These are phyloP conservation scores for Coemansia sp. DNA, from an alignment of 192 early-diverging fungal genomes.

Conservation along the genomic window DNA sequence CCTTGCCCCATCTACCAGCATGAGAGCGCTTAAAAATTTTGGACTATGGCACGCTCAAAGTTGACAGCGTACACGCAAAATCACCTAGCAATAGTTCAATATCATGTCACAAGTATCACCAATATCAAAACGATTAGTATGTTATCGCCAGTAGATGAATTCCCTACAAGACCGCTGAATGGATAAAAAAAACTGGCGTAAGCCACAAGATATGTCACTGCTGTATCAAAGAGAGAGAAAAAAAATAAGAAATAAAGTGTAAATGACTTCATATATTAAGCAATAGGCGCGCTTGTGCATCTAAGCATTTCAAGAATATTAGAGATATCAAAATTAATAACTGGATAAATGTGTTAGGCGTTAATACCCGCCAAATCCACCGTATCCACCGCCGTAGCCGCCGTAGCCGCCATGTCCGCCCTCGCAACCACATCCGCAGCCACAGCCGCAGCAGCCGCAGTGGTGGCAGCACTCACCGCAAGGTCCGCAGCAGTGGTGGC, in stretches of 20 bases:
- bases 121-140: too few species aligned
- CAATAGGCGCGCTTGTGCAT: background rate
- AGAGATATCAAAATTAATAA: background rate
- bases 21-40: background rate
- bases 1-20: slow-evolving; percentile 12
- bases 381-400: slow-evolving; percentile 4
- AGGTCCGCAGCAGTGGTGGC: slow-evolving; percentile 21
- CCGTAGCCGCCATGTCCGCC: slow-evolving; percentile 16
- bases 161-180: background rate
- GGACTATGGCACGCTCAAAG: background rate
- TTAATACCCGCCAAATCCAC: slow-evolving; percentile 19
- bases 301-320: background rate
- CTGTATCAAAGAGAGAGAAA: background rate
- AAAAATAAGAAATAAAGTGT: background rate
- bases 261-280: background rate
- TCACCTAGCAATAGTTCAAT: too few species aligned
- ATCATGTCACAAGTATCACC: too few species aligned
- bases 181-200: background rate
- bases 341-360: too few species aligned
- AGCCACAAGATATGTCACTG: too few species aligned
- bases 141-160: background rate
- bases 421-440: slow-evolving; percentile 9
- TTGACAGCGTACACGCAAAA: too few species aligned
- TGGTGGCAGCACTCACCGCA: slow-evolving; percentile 39
- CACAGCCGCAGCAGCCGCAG: slow-evolving; percentile 9